A percentile compares a stretch with the other conserved stretches of the same genome.
These are phyloP conservation scores for Arctostaphylos glauca DNA, from an alignment of 148 eudicot species.

Conservation along the genomic window DNA sequence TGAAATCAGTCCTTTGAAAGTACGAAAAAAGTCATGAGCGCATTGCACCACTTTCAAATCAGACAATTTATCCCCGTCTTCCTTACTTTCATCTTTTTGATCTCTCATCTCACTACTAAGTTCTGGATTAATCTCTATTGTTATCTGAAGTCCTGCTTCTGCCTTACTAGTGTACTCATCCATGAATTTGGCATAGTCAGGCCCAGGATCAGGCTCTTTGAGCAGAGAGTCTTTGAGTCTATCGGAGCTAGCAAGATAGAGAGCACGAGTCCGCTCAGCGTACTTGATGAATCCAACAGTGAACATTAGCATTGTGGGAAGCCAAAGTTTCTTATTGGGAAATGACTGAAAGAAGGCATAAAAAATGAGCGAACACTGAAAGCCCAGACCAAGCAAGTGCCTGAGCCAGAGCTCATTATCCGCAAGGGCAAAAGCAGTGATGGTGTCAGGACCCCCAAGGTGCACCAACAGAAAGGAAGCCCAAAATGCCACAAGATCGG, in stretches of 20 bases:
- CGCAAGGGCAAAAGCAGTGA: no score
- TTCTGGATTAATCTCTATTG: constrained; percentile 22
- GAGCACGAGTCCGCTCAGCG: constrained; percentile 25
- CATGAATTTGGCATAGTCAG: constrained; percentile 46
- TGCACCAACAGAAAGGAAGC: no score
- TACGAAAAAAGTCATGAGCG: constrained; percentile 34
- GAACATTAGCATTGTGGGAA: constrained; percentile 31
- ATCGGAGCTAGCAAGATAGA: constrained; percentile 27
- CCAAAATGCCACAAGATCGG: no score
- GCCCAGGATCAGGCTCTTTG: constrained; percentile 37
- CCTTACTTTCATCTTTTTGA: no score
- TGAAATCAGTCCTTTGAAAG: constrained; percentile 45
- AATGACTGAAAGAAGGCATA: no score
- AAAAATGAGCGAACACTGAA: no score
- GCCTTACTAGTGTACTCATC: constrained; percentile 30
- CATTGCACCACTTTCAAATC: constrained; percentile 31
- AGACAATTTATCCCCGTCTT: constrained; percentile 2
- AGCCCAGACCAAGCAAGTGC: no score
- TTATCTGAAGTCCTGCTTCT: constrained; percentile 22
- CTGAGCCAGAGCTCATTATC: no score
- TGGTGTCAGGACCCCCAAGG: no score
- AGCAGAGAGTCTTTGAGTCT: constrained; percentile 31
- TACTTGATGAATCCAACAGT: constrained; percentile 33
- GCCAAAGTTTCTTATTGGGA: no score
- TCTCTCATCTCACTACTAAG: constrained; percentile 7